phyloP scores from a whole-genome alignment of 192 early-diverging fungal species.

The Spizellomyces sp. region DNA sequence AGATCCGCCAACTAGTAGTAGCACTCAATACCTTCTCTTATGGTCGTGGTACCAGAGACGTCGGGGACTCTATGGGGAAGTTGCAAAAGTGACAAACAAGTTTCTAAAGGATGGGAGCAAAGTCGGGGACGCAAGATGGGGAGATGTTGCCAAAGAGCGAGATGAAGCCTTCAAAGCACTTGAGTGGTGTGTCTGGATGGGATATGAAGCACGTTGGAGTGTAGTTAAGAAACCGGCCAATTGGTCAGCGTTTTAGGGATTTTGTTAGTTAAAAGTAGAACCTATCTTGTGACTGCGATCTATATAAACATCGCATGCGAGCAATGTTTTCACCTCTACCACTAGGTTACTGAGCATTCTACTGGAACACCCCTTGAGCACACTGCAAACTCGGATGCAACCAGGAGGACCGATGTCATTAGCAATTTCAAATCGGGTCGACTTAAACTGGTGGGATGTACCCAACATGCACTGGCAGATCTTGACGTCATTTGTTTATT shows the following conservation, averaged over 20 bases:
- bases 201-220: background rate
- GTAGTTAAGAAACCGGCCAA: background rate
- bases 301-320: too few species aligned
- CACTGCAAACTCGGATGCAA: too few species aligned
- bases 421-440: too few species aligned
- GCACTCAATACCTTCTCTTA: constrained; percentile 57
- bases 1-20: constrained; percentile 48
- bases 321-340: too few species aligned
- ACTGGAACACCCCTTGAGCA: too few species aligned
- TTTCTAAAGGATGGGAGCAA: constrained; percentile 64
- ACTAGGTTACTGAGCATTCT: too few species aligned
- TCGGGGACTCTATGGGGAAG: constrained; percentile 62
- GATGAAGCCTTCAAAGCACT: background rate
- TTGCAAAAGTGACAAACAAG: constrained; percentile 72
- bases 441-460: too few species aligned
- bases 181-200: constrained; percentile 8
- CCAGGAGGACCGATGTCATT: too few species aligned
- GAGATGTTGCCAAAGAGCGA: background rate
- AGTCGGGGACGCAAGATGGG: constrained; percentile 10
- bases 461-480: too few species aligned
- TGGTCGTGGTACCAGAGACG: constrained; percentile 57
- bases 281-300: background rate
- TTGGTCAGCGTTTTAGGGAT: constrained; percentile 3
- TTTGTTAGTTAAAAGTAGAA: background rate
- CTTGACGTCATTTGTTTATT: too few species aligned